Base-by-base conservation (phyloP, 2,329 filamentous ascomycete genomes). In the Emmonsiellopsis sp. region DNA sequence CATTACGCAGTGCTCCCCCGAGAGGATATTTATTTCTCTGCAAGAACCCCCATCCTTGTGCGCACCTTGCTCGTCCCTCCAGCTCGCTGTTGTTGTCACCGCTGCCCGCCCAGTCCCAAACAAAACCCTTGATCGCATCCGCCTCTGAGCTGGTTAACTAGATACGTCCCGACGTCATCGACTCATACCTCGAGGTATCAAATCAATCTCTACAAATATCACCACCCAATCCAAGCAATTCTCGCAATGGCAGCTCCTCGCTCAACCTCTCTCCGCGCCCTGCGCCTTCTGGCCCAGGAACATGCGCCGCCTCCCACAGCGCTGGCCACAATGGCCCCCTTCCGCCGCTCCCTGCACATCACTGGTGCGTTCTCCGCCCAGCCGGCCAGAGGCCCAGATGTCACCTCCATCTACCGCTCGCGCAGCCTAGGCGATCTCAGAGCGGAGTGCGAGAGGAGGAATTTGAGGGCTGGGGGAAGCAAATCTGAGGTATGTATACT, bases 331-430 rank as follows among this genome's bases (percentile, higher is more conserved):
- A 48, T 53, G 27, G 64, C 71, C 27, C 55, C 59, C 53, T 57
- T 66, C 54, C 71, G 70, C 60, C 80, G 81, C 59, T 66, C 68
- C 53, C 74, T 84, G 49, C 78, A 80, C 69, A 82, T 83, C 71
- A 84, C 81, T 37, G 80, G 80, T 52, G 76, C 77, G 40, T 73
- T 80, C 32, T 80, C 79, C 49, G 81, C 77, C 56, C 62, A 79
- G 70, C 58, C 73, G 65, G 62, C 69, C 73, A 68, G 72, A 67
- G 62, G 76, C 61, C 64, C 73, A 34, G 78, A 81, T 60, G 77
- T 76, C 60, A 71, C 77, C 14, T 72, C 73, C 42, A 63, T 74
- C 53, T 78, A 78, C 55, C 69, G 76, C 36, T 74, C 78, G 54
- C 74, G 74, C 56, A 77, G 72, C 56, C 66, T 80, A 44, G 69